These are phyloP conservation scores for Trichoderma reesei DNA, from an alignment of 495 filamentous ascomycete genomes.

Conservation along the genomic window DNA sequence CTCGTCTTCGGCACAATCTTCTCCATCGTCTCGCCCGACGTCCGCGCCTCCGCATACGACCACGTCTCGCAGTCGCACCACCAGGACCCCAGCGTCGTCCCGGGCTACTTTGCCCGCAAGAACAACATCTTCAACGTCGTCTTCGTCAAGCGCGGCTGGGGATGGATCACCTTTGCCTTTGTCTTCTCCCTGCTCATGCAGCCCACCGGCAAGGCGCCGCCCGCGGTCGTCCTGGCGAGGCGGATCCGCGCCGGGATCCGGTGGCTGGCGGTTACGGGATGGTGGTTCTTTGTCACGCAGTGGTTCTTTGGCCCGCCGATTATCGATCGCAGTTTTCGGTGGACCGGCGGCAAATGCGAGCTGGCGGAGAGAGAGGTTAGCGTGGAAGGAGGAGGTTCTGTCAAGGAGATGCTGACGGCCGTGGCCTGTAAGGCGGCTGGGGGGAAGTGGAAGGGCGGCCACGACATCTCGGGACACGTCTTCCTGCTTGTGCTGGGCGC, in stretches of 20 bases:
- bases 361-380: slow-evolving; percentile 24
- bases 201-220: slow-evolving; percentile 31
- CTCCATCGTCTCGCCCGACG: slow-evolving; percentile 62
- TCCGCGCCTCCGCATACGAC: slow-evolving; percentile 49
- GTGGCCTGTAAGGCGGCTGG: slow-evolving; percentile 75
- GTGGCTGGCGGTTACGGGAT: slow-evolving; percentile 59
- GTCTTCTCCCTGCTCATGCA: slow-evolving; percentile 52
- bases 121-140: slow-evolving; percentile 79
- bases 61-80: slow-evolving; percentile 44
- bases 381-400: slow-evolving; percentile 18
- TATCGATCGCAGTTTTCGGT: slow-evolving; percentile 73
- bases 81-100: slow-evolving; percentile 42
- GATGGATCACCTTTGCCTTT: slow-evolving; percentile 69
- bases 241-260: slow-evolving; percentile 46
- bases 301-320: slow-evolving; percentile 91
- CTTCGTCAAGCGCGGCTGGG: slow-evolving; percentile 94
- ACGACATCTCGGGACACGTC: slow-evolving; percentile 92
- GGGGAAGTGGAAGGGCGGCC: slow-evolving; percentile 77
- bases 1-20: slow-evolving; percentile 74
- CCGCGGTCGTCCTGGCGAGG: slow-evolving; percentile 16
- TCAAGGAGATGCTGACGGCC: slow-evolving; percentile 51
- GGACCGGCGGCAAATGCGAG: slow-evolving; percentile 77
- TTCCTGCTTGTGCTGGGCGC: slow-evolving; percentile 82
- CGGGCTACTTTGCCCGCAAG: slow-evolving; percentile 89
- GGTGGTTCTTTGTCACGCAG: slow-evolving; percentile 78